phyloP scores from a whole-genome alignment of 2,329 filamentous ascomycete genomes.

The Xylaria sp. region DNA sequence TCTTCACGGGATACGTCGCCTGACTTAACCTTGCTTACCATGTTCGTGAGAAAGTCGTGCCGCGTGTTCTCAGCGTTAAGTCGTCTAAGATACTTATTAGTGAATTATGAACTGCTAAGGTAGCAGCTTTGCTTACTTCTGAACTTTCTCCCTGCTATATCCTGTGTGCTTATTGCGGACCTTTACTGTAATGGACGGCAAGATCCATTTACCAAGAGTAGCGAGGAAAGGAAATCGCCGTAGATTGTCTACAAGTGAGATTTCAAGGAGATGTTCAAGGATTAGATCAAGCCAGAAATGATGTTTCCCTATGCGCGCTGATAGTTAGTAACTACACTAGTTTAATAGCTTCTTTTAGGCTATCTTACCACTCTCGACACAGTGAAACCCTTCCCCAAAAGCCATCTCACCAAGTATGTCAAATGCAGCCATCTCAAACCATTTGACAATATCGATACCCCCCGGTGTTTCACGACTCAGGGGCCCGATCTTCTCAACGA shows the following conservation, averaged over 20 bases:
- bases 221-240: slow-evolving; percentile 20
- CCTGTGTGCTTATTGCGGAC: slow-evolving; percentile 17
- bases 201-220: slow-evolving; percentile 6
- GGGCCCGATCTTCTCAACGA: slow-evolving; percentile 13
- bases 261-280: slow-evolving; percentile 5
- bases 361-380: slow-evolving; percentile 16
- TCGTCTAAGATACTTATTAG: slow-evolving; percentile 3
- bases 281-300: slow-evolving; percentile 27
- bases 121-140: not conserved
- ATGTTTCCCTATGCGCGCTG: not conserved
- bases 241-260: slow-evolving; percentile 25
- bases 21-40: slow-evolving; percentile 21
- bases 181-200: not conserved
- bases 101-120: not conserved
- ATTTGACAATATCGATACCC: slow-evolving; percentile 22
- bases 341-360: not conserved
- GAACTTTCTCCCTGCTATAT: slow-evolving; percentile 17
- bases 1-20: slow-evolving; percentile 23
- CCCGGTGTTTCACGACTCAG: slow-evolving; percentile 15
- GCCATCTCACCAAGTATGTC: slow-evolving; percentile 31
- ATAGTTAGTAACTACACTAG: not conserved
- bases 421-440: slow-evolving; percentile 22
- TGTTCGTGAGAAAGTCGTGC: slow-evolving; percentile 16
- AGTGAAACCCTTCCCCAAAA: slow-evolving; percentile 26
- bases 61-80: slow-evolving; percentile 11